A percentile compares a stretch with the other conserved stretches of the same genome.
Conservation (phyloP, 1,139 yeast species). For the Suhomyces terraborum region DNA sequence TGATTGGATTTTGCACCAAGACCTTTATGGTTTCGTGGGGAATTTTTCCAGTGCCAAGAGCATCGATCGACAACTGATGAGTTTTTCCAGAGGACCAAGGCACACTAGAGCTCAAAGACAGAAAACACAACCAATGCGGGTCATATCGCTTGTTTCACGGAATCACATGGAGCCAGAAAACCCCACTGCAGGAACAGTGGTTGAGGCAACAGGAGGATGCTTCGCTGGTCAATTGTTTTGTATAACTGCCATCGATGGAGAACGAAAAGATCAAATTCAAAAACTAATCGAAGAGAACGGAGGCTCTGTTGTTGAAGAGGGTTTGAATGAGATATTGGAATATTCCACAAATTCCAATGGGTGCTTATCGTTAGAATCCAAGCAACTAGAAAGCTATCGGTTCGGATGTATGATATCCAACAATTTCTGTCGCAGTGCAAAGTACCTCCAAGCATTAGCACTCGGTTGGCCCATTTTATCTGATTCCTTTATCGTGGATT, state of each 20-base stretch:
- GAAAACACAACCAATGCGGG: slow-evolving; percentile 1
- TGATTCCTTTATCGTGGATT: slow-evolving; percentile 58
- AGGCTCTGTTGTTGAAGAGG: slow-evolving; percentile 53
- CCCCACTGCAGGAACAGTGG: slow-evolving; percentile 2
- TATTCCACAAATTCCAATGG: slow-evolving; percentile 18
- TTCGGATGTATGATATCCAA: slow-evolving; percentile 72
- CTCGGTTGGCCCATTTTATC: slow-evolving; percentile 88
- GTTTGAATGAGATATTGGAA: slow-evolving; percentile 40
- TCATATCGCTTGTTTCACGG: background rate
- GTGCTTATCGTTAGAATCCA: slow-evolving; percentile 16
- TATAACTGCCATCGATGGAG: slow-evolving; percentile 39
- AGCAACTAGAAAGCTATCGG: slow-evolving; percentile 24
- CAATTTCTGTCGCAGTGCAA: slow-evolving; percentile 62
- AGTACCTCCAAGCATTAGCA: slow-evolving; percentile 82
- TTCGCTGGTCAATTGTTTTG: slow-evolving; percentile 28
- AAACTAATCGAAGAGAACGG: slow-evolving; percentile 49
- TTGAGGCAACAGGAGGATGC: background rate
- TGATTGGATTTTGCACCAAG: slow-evolving; percentile 48
- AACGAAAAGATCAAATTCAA: slow-evolving; percentile 37
- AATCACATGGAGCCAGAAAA: background rate
- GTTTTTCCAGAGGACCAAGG: background rate
- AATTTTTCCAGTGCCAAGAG: background rate
- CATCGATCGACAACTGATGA: background rate
- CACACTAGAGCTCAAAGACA: slow-evolving; percentile 17
- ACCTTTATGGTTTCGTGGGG: slow-evolving; percentile 18